Conservation (phyloP, 1,284 basidiomycete genomes). For the Schizopora paradoxa region DNA sequence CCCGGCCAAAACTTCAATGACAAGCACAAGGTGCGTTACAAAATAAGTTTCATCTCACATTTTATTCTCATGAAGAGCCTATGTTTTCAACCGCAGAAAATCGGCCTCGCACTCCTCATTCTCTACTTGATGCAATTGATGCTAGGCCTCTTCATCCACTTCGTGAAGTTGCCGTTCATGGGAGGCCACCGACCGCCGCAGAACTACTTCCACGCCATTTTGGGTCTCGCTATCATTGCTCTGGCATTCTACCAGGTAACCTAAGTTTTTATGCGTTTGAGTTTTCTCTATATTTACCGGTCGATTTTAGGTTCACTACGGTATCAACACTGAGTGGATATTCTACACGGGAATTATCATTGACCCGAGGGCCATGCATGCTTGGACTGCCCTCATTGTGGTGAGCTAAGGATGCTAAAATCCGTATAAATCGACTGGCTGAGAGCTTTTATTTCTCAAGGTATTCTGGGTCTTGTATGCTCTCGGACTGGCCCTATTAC, state of each 20-base stretch:
- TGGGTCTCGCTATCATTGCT: slow-evolving; percentile 42
- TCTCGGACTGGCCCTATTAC: slow-evolving; percentile 38
- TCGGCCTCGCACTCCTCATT: slow-evolving; percentile 51
- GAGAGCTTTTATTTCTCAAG: slow-evolving; percentile 24
- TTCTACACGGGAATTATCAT: slow-evolving; percentile 32
- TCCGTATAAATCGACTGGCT: background rate
- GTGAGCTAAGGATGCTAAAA: slow-evolving; percentile 2
- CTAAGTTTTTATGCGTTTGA: slow-evolving; percentile 2
- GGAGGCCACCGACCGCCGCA: slow-evolving; percentile 40
- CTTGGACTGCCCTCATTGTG: slow-evolving; percentile 31
- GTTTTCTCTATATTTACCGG: background rate
- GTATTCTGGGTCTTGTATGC: slow-evolving; percentile 44
- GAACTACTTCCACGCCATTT: slow-evolving; percentile 41
- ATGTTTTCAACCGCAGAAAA: slow-evolving; percentile 31
- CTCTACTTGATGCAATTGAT: slow-evolving; percentile 48
- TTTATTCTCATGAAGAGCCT: background rate
- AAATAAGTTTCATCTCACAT: background rate
- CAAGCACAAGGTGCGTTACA: slow-evolving; percentile 34
- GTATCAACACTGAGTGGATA: slow-evolving; percentile 42
- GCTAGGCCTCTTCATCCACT: slow-evolving; percentile 50
- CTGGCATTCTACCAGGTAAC: slow-evolving; percentile 44
- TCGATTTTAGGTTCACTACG: slow-evolving; percentile 39
- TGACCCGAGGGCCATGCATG: slow-evolving; percentile 37
- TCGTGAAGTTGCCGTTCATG: slow-evolving; percentile 38
- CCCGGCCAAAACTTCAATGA: slow-evolving; percentile 31